Conservation (phyloP, 192 early-diverging fungal genomes). For the Hyaloraphidium curvatum region DNA sequence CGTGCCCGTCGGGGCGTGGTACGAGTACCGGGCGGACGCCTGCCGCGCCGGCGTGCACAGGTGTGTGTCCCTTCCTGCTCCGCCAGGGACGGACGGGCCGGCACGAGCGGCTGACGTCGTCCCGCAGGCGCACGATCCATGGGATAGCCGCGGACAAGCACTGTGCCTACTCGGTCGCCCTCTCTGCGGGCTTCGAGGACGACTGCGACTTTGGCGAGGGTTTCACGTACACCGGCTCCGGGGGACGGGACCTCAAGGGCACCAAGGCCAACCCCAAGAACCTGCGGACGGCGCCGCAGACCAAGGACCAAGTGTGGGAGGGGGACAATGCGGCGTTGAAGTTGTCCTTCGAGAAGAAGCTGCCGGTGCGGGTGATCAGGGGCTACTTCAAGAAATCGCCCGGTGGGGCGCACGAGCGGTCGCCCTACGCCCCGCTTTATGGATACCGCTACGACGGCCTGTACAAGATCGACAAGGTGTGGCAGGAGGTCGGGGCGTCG, state of each 20-base stretch:
- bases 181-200: constrained; percentile 40
- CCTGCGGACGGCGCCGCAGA: constrained; percentile 28
- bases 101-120: constrained; percentile 8
- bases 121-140: constrained; percentile 25
- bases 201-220: constrained; percentile 40
- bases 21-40: constrained; percentile 22
- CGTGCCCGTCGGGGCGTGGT: constrained; percentile 29
- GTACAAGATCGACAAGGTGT: constrained; percentile 32
- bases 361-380: constrained; percentile 35
- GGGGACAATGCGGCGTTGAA: constrained; percentile 38
- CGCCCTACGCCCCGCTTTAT: constrained; percentile 24
- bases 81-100: background rate
- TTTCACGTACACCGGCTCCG: constrained; percentile 44
- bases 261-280: constrained; percentile 18
- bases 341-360: constrained; percentile 28
- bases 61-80: background rate
- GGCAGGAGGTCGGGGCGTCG: constrained; percentile 9
- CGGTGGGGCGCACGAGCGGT: constrained; percentile 8
- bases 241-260: no score
- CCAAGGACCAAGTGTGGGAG: constrained; percentile 33
- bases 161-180: constrained; percentile 38
- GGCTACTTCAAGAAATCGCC: constrained; percentile 15
- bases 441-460: constrained; percentile 45
- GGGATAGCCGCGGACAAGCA: constrained; percentile 34
- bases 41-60: constrained; percentile 30